Conservation (phyloP, 306 rosid genomes). For the Mucuna pruriens region DNA sequence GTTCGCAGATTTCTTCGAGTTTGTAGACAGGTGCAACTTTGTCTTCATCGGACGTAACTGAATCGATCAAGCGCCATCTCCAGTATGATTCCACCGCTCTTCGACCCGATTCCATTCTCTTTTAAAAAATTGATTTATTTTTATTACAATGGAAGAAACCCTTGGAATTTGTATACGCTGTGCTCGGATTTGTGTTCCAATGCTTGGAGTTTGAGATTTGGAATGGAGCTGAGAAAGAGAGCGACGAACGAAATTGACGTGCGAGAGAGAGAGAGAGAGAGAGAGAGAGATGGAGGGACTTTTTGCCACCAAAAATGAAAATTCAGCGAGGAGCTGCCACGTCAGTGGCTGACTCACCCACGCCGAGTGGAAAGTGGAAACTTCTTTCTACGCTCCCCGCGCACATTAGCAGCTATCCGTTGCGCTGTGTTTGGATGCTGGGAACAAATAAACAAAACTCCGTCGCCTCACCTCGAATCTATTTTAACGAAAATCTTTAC, state of each 20-base stretch:
- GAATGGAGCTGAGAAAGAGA: background rate
- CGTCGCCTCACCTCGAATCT: background rate
- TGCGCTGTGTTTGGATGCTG: background rate
- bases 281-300: background rate
- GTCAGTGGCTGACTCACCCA: slow-evolving; percentile 7
- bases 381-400: background rate
- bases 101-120: background rate
- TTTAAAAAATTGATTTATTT: background rate
- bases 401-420: background rate
- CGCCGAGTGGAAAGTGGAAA: background rate
- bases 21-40: background rate
- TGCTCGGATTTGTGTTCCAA: background rate
- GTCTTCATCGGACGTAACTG: background rate
- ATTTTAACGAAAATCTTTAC: background rate
- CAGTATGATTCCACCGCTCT: background rate
- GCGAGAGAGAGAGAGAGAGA: no score
- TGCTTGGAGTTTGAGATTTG: background rate
- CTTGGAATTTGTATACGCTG: background rate
- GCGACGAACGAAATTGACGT: background rate
- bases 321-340: background rate
- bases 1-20: background rate
- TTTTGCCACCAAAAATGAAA: background rate
- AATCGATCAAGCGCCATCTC: background rate
- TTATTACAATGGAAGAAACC: background rate
- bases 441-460: background rate